These are phyloP conservation scores for Skeletonema marinoi DNA, from an alignment of 108 stramenopile species.

Conservation along the genomic window DNA sequence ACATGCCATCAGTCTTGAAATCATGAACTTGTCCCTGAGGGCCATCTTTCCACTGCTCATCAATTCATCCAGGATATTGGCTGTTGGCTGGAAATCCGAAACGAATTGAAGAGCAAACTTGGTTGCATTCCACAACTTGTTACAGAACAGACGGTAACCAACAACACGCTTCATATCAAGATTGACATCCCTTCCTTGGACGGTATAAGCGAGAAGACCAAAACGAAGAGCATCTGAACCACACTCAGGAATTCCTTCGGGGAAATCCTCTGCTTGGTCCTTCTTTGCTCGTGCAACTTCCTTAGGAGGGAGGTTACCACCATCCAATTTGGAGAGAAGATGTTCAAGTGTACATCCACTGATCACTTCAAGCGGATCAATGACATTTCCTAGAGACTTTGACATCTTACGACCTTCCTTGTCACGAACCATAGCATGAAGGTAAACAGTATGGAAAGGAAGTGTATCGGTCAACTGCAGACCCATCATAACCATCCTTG, in stretches of 20 bases:
- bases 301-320: conserved; percentile 93
- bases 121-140: conserved; percentile 99
- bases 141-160: conserved; percentile 98
- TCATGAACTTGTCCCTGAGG: conserved; percentile 89
- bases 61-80: conserved; percentile 80
- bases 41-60: conserved; percentile 86
- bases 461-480: conserved; percentile 95
- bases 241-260: conserved; percentile 98
- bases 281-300: conserved; percentile 96
- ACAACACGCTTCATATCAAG: conserved; percentile 98
- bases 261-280: conserved; percentile 92
- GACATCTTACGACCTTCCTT: conserved; percentile 99
- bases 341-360: conserved; percentile 89
- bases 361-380: conserved; percentile 98
- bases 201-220: conserved; percentile 97
- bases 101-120: conserved; percentile 89
- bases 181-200: conserved; percentile 98
- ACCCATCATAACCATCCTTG: conserved; percentile 99
- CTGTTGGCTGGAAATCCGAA: conserved; percentile 87
- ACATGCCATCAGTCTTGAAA: conserved; percentile 90
- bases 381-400: conserved; percentile 98
- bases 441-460: conserved; percentile 96
- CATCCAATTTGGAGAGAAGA: conserved; percentile 87
- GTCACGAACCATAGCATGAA: conserved; percentile 99
- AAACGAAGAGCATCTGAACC: conserved; percentile 98